phyloP scores from a whole-genome alignment of 495 filamentous ascomycete species.

The Xylaria telfairii region DNA sequence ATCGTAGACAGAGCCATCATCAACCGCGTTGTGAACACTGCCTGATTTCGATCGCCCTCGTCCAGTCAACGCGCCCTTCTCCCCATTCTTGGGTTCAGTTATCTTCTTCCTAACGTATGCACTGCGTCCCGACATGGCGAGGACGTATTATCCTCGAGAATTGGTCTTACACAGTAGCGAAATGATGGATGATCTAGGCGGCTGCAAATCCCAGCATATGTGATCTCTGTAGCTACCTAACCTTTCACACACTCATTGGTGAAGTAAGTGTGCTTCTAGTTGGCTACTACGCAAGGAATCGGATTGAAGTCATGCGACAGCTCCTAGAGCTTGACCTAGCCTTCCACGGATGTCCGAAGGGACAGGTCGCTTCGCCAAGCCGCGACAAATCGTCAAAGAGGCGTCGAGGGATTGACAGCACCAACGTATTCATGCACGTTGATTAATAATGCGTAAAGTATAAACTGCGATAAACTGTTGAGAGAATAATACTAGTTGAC shows the following conservation, averaged over 20 bases:
- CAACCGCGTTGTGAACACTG: constrained; percentile 33
- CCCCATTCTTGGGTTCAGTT: constrained; percentile 48
- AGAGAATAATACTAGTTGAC: neutral
- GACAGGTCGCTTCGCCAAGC: neutral
- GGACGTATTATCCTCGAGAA: neutral
- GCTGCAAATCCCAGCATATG: neutral
- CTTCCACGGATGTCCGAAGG: neutral
- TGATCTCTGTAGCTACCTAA: neutral
- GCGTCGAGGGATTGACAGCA: neutral
- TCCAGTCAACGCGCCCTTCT: constrained; percentile 16
- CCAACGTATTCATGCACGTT: neutral
- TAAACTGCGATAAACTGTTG: neutral
- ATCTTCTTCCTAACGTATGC: constrained; percentile 62
- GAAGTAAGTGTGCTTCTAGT: constrained; percentile 12
- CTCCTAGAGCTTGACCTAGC: neutral
- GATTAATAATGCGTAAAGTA: neutral
- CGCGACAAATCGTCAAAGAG: neutral
- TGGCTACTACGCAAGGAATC: neutral
- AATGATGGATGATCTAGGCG: neutral
- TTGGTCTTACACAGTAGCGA: neutral
- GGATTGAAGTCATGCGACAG: constrained; percentile 4
- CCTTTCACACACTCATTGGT: constrained; percentile 5
- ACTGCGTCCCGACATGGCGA: constrained; percentile 60
- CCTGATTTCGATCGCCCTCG: constrained; percentile 41
- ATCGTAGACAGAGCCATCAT: constrained; percentile 49